These are phyloP conservation scores for Rutstroemia sp. DNA, from an alignment of 2,329 filamentous ascomycete species.

Conservation along the genomic window DNA sequence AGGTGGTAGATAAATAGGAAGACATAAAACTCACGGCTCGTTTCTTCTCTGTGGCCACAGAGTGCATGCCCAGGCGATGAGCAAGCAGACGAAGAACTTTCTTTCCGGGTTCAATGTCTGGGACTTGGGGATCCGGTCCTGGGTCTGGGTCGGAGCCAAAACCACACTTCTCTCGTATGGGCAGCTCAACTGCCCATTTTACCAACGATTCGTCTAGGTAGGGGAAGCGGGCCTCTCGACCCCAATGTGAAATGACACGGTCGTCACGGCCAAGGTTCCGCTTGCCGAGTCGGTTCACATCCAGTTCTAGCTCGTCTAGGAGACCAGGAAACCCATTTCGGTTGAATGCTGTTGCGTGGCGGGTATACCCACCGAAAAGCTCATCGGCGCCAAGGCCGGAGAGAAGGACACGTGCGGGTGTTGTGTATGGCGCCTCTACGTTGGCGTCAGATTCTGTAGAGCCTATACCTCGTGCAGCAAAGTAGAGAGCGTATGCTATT, in stretches of 20 bases:
- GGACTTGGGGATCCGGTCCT: constrained; percentile 20
- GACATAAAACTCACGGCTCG: constrained; percentile 57
- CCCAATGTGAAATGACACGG: constrained; percentile 82
- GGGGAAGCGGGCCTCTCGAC: constrained; percentile 81
- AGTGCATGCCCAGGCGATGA: constrained; percentile 61
- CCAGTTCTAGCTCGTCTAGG: constrained; percentile 74
- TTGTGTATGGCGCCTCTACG: constrained; percentile 43
- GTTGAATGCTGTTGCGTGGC: constrained; percentile 71
- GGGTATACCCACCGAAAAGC: constrained; percentile 86
- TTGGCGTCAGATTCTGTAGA: constrained; percentile 19
- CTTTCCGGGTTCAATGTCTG: constrained; percentile 67
- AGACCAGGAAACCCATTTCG: constrained; percentile 64
- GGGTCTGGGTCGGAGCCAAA: constrained; percentile 45
- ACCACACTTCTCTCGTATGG: constrained; percentile 82
- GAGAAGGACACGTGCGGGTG: constrained; percentile 72
- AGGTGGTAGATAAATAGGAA: too few relatives aligned
- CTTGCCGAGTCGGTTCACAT: constrained; percentile 78
- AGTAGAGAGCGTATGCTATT: constrained; percentile 89
- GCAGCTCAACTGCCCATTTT: constrained; percentile 65
- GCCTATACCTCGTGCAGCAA: constrained; percentile 70
- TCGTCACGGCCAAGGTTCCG: constrained; percentile 95
- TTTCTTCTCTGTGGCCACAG: constrained; percentile 82
- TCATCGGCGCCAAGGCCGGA: constrained; percentile 95
- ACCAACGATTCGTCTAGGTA: constrained; percentile 84
- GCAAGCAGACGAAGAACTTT: constrained; percentile 72